Conservation (phyloP, 371 early-diverging fungal species). For the Polyrhizophydium stewartii region DNA sequence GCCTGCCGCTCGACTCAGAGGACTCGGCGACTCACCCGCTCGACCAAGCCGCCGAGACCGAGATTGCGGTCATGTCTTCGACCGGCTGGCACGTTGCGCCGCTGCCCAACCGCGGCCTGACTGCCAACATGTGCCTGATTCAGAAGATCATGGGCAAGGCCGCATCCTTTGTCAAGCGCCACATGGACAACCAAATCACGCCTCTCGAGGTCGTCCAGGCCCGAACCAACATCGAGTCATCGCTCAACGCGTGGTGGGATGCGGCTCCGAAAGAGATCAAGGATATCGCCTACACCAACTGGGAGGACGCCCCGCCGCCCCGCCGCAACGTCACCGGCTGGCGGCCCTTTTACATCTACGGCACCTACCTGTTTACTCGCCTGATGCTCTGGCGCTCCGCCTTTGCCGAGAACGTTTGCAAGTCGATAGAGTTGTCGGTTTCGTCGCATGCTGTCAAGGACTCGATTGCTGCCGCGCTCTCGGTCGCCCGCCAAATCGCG, state of each 20-base stretch:
- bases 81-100: slow-evolving; percentile 7
- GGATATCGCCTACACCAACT: background rate
- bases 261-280: background rate
- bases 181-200: background rate
- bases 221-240: background rate
- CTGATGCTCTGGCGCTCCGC: background rate
- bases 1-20: background rate
- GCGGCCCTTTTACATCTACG: background rate
- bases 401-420: background rate
- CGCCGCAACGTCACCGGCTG: background rate
- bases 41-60: slow-evolving; percentile 1
- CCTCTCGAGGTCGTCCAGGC: background rate
- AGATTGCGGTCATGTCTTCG: slow-evolving; percentile 14
- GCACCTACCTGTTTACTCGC: background rate
- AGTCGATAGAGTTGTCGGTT: background rate
- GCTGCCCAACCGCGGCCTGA: background rate
- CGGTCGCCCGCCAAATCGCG: background rate
- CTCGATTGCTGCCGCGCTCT: background rate
- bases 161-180: background rate
- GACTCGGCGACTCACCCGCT: slow-evolving; percentile 3
- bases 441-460: background rate
- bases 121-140: background rate
- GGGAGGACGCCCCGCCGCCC: background rate
- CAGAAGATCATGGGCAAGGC: background rate
- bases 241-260: background rate